A percentile compares a stretch with the other conserved stretches of the same genome.
phyloP scores from a whole-genome alignment of 1,139 yeast genomes.

The Scheffersomyces lignicola region DNA sequence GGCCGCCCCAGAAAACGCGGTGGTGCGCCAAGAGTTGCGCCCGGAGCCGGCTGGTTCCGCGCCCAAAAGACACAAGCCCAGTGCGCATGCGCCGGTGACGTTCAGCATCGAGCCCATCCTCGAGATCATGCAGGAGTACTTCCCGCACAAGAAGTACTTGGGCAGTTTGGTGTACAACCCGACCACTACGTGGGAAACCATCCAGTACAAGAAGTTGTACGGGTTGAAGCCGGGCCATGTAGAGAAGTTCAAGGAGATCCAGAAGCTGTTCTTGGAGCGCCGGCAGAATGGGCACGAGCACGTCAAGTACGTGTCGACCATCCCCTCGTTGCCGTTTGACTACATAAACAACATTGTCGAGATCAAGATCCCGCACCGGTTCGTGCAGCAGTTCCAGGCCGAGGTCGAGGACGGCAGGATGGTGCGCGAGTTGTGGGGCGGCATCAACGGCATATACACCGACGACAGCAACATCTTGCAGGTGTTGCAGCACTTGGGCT shows the following conservation, averaged over 20 bases:
- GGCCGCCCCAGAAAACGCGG: neutral
- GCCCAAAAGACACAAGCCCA: no score
- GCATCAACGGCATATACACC: conserved; percentile 73
- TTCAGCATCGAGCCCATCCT: conserved; percentile 48
- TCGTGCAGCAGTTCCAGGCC: conserved; percentile 27
- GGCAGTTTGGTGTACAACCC: conserved; percentile 67
- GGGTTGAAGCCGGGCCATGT: conserved; percentile 39
- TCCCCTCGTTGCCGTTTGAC: conserved; percentile 50
- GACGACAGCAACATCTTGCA: conserved; percentile 88
- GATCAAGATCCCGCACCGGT: conserved; percentile 58
- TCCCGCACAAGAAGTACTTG: conserved; percentile 49
- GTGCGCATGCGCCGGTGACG: conserved; percentile 18
- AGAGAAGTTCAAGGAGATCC: conserved; percentile 30
- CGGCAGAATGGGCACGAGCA: conserved; percentile 10
- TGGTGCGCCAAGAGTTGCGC: conserved; percentile 7
- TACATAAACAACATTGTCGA: conserved; percentile 63
- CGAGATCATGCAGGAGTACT: conserved; percentile 43
- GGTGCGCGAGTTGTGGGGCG: conserved; percentile 86
- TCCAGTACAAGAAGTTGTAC: conserved; percentile 37
- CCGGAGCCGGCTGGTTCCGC: conserved; percentile 2
- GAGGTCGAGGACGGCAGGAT: conserved; percentile 43
- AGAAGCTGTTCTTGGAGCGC: conserved; percentile 27
- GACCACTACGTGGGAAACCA: conserved; percentile 46
- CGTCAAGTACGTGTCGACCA: conserved; percentile 35
- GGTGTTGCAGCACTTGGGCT: conserved; percentile 73